A percentile compares a stretch with the other conserved stretches of the same genome.
Evolutionary conservation across 1,284 basidiomycete genomes (phyloP).

Genomic region (Cryptococcus wingfieldii): DNA sequence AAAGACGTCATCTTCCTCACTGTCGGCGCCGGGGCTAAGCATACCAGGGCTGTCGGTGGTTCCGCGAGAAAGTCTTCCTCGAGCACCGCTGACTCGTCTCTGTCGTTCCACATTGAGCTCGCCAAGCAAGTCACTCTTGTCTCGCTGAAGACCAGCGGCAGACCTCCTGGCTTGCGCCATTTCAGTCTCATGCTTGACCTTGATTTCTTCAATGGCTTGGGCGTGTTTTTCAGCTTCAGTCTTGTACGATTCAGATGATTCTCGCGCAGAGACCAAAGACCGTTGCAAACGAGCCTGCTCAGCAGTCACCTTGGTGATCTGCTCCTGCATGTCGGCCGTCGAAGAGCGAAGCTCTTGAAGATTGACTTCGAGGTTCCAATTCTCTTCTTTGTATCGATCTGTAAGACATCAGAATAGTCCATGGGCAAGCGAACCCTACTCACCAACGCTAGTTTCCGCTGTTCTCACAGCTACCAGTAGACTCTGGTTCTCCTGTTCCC

Average conservation of each 20-base stretch:
- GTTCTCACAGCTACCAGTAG: conserved; percentile 64
- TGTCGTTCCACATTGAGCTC: conserved; percentile 67
- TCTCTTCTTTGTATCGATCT: conserved; percentile 89
- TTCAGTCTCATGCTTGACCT: conserved; percentile 84
- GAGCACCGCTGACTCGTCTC: conserved; percentile 29
- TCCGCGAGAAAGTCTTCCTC: conserved; percentile 30
- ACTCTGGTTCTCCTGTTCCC: conserved; percentile 66
- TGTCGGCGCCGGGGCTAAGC: conserved; percentile 47
- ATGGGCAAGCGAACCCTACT: conserved; percentile 25
- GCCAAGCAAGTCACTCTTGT: conserved; percentile 85
- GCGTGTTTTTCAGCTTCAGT: conserved; percentile 75
- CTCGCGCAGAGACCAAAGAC: conserved; percentile 67
- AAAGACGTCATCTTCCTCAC: conserved; percentile 65
- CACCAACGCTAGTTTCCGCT: conserved; percentile 74
- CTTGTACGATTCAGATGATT: conserved; percentile 77
- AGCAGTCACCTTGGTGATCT: conserved; percentile 66
- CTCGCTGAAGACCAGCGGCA: conserved; percentile 78
- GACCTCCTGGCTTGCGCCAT: conserved; percentile 83
- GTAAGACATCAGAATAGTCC: conserved; percentile 9
- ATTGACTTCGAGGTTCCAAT: conserved; percentile 94
- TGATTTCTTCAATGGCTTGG: conserved; percentile 65
- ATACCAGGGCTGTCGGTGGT: conserved; percentile 51
- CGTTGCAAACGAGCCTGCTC: conserved; percentile 79
- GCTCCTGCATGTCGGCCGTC: conserved; percentile 62
- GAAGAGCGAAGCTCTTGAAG: conserved; percentile 80